Conservation (phyloP, 805 yeast species). For the Starmera caribaea region DNA sequence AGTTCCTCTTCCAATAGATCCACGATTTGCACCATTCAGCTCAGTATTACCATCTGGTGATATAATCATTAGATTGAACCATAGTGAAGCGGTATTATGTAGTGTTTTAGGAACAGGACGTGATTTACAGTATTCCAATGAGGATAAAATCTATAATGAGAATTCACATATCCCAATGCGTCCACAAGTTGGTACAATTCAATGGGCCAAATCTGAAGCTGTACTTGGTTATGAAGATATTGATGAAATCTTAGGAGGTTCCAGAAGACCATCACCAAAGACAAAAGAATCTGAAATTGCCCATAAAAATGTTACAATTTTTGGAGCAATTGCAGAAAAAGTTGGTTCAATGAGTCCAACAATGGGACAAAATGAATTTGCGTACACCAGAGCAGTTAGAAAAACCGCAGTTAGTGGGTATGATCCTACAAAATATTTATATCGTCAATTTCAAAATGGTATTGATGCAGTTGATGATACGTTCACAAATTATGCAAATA, state of each 20-base stretch:
- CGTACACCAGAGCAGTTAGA: constrained; percentile 41
- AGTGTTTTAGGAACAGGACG: constrained; percentile 37
- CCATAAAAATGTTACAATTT: constrained; percentile 25
- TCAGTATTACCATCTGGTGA: constrained; percentile 46
- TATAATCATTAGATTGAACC: constrained; percentile 43
- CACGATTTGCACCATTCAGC: constrained; percentile 31
- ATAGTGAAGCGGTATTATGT: constrained; percentile 43
- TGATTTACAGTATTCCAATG: constrained; percentile 9
- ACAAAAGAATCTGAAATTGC: constrained; percentile 53
- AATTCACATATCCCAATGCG: constrained; percentile 62
- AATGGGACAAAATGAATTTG: constrained; percentile 14
- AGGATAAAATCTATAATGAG: constrained; percentile 62
- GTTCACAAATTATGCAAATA: constrained; percentile 47
- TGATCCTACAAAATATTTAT: constrained; percentile 28
- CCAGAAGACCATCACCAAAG: constrained; percentile 52
- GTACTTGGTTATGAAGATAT: constrained; percentile 54
- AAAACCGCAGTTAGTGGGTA: constrained; percentile 25
- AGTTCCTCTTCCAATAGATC: constrained; percentile 32
- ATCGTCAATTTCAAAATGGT: constrained; percentile 40
- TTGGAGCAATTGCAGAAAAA: constrained; percentile 3
- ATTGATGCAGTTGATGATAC: constrained; percentile 44
- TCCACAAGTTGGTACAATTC: constrained; percentile 70
- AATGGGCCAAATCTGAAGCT: constrained; percentile 78
- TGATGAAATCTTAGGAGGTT: constrained; percentile 63
- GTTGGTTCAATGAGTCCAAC: constrained; percentile 11